A percentile compares a stretch with the other conserved stretches of the same genome.
Evolutionary conservation across 805 yeast genomes (phyloP).

Genomic region (Wickerhamiella cacticola): DNA sequence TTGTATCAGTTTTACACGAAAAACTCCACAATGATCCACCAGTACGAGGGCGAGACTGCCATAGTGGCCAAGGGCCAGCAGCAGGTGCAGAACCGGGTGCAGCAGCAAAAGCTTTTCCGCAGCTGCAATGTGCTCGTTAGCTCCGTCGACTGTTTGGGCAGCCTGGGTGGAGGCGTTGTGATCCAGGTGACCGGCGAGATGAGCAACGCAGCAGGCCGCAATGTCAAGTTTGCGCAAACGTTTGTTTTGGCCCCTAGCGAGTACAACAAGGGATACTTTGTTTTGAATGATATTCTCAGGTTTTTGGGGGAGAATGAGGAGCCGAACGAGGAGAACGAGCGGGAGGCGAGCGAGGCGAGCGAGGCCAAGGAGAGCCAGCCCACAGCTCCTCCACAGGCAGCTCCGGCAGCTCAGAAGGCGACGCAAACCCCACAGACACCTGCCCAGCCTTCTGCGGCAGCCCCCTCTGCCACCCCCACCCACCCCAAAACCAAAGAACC

Average conservation of each 20-base stretch:
- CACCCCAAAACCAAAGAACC: neutral
- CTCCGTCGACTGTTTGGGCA: constrained; percentile 30
- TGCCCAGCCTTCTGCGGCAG: neutral
- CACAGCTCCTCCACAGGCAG: constrained; percentile 8
- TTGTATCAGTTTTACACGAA: constrained; percentile 30
- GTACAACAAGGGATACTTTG: constrained; percentile 26
- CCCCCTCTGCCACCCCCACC: constrained; percentile 6
- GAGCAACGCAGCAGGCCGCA: constrained; percentile 25
- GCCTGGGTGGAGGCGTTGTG: constrained; percentile 27
- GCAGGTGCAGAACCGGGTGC: constrained; percentile 26
- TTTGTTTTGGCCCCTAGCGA: constrained; percentile 25
- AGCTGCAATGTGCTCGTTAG: constrained; percentile 31
- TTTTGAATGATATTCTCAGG: constrained; percentile 32
- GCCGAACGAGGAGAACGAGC: neutral
- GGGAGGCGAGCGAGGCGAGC: neutral
- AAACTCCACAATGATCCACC: constrained; percentile 29
- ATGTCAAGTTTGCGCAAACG: constrained; percentile 32
- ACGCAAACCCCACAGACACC: neutral
- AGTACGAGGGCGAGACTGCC: constrained; percentile 30
- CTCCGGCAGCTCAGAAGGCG: neutral
- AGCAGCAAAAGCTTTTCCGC: constrained; percentile 23
- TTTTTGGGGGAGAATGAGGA: constrained; percentile 27
- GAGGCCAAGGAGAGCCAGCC: neutral
- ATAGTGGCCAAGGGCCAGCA: constrained; percentile 25
- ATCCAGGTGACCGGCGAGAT: constrained; percentile 34